phyloP scores from a whole-genome alignment of 306 rosid species.

The Pyrus communis region DNA sequence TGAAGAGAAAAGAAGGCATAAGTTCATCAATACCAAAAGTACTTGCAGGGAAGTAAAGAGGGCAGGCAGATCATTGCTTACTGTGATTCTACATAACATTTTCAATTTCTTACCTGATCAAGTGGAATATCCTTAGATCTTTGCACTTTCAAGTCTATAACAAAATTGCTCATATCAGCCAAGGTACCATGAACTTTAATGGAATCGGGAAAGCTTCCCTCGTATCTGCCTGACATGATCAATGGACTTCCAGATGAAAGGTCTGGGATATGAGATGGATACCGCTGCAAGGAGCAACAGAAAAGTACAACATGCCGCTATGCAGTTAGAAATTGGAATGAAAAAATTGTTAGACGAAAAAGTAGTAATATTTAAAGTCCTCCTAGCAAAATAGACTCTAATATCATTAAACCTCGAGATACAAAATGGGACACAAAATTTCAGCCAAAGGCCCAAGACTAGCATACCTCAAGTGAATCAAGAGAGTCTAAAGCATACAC shows the following conservation, averaged over 20 bases:
- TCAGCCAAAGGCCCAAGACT: constrained; percentile 2
- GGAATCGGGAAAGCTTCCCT: constrained; percentile 59
- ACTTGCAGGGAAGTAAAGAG: background rate
- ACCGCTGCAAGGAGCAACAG: constrained; percentile 44
- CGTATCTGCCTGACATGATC: constrained; percentile 82
- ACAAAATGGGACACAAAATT: background rate
- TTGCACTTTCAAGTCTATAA: constrained; percentile 50
- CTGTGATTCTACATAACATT: background rate
- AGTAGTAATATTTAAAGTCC: background rate
- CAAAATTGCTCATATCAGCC: constrained; percentile 62
- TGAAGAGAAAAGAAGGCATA: background rate
- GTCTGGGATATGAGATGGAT: constrained; percentile 67
- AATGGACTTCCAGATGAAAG: constrained; percentile 64
- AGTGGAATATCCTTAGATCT: constrained; percentile 76
- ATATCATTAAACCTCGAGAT: background rate
- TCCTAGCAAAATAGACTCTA: background rate
- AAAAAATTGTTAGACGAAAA: background rate
- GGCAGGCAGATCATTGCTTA: background rate
- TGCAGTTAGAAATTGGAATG: background rate
- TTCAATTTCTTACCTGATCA: constrained; percentile 32
- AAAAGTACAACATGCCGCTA: constrained; percentile 4
- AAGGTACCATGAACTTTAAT: constrained; percentile 58
- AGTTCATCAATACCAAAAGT: background rate
- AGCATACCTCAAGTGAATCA: constrained; percentile 64
- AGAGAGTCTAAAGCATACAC: constrained; percentile 55